Conservation (phyloP, 1,284 basidiomycete species). For the Ustilago bromivora region DNA sequence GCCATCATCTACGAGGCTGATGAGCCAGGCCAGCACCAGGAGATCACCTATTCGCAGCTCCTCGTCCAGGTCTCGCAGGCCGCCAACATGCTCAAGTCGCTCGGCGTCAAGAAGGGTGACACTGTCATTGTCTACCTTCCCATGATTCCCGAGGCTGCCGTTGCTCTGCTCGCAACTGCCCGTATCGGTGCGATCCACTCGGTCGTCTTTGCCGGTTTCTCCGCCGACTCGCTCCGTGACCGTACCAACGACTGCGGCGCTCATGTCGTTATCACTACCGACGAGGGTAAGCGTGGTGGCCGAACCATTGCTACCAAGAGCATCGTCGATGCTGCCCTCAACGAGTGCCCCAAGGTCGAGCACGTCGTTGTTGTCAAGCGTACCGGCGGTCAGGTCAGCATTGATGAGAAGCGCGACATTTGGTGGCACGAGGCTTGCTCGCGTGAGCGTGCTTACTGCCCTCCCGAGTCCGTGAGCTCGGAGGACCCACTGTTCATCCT, state of each 20-base stretch:
- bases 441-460: constrained; percentile 88
- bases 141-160: constrained; percentile 79
- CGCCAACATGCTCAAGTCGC: constrained; percentile 89
- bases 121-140: constrained; percentile 76
- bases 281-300: constrained; percentile 96
- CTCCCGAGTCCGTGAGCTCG: constrained; percentile 84
- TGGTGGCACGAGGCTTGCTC: constrained; percentile 96
- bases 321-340: constrained; percentile 89
- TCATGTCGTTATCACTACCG: constrained; percentile 91
- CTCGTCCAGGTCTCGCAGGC: constrained; percentile 83
- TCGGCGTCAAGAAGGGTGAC: constrained; percentile 96
- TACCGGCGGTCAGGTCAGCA: constrained; percentile 85
- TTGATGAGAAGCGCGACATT: constrained; percentile 85
- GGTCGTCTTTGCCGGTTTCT: constrained; percentile 99
- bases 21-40: constrained; percentile 84
- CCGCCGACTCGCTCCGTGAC: constrained; percentile 94
- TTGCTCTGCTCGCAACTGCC: constrained; percentile 95
- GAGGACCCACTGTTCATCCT: constrained; percentile 98
- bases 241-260: constrained; percentile 90
- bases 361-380: constrained; percentile 90
- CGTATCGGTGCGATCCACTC: constrained; percentile 97
- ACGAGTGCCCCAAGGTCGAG: constrained; percentile 85
- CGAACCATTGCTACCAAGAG: constrained; percentile 93
- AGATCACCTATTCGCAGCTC: constrained; percentile 84
- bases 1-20: constrained; percentile 99